Base-by-base conservation (phyloP, 2,329 filamentous ascomycete genomes). In the Fusarium pininemorale region DNA sequence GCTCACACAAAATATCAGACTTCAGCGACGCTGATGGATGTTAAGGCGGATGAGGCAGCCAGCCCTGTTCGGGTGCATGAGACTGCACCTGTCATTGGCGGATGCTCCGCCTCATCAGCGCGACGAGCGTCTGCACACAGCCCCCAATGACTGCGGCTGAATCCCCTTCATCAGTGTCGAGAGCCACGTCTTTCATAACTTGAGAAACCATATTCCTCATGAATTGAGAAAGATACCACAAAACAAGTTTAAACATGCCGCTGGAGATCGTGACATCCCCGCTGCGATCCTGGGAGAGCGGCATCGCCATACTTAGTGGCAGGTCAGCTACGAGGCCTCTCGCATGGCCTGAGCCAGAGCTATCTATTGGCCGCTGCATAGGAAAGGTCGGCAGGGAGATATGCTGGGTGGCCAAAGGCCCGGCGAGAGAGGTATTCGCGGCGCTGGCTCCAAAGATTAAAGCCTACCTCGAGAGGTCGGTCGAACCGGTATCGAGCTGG, bases 1-100 rank as follows among this genome's bases (percentile, higher is more conserved):
- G 7, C 9, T 16, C 7, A 30, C 7, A 30, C 10, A 3, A 48
- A 48, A n/a, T 22, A 48, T 30, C 0, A n/a, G 3, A 0, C 3
- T 48, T 5, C 1, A n/a, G 10, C 7, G 20, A 16, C 20, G 45
- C 26, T n/a, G 26, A 16, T 5, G 10, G 45, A 48, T 14, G 20
- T 6, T 30, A 16, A 30, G 26, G 45, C 20, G 20, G 14, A 22
- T 13, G 45, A 48, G 26, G 45, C 22, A 48, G 45, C 26, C 45
- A n/a, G 20, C 14, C 14, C 7, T 30, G 20, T 8, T 30, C 3
- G 3, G 45, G 6, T 30, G 45, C 26, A n/a, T 48, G 26, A 48
- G 14, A 48, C 45, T 48, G 45, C 45, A 2, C 4, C 26, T 48
- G 14, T 30, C 26, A 48, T 48, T 48, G 26, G 45, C 14, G 45